A percentile compares a stretch with the other conserved stretches of the same genome.
phyloP scores from a whole-genome alignment of 2,329 filamentous ascomycete genomes.

The Coleophoma eucalyptorum region DNA sequence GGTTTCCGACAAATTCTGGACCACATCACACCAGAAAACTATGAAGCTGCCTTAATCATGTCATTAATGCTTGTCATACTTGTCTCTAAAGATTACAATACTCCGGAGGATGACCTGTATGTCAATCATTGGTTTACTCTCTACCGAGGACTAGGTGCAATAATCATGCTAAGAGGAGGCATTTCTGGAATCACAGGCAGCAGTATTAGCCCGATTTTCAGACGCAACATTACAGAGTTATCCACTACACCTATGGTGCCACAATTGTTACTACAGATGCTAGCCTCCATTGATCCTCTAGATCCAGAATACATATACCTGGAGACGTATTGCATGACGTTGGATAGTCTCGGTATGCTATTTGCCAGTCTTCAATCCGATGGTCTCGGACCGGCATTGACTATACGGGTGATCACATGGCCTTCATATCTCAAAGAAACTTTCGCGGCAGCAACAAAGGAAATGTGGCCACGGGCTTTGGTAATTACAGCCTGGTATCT shows the following conservation, averaged over 20 bases:
- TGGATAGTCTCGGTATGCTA: constrained; percentile 20
- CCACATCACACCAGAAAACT: constrained; percentile 10
- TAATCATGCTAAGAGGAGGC: constrained; percentile 9
- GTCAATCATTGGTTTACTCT: constrained; percentile 21
- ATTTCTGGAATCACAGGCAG: not conserved
- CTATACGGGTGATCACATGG: constrained; percentile 20
- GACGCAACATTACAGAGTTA: constrained; percentile 13
- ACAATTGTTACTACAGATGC: constrained; percentile 16
- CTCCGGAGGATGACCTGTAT: constrained; percentile 14
- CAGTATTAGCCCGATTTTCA: constrained; percentile 18
- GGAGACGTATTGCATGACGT: constrained; percentile 15
- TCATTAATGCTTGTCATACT: constrained; percentile 21
- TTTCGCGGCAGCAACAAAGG: constrained; percentile 9
- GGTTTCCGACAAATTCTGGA: constrained; percentile 18
- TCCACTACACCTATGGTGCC: constrained; percentile 16
- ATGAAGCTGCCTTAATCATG: constrained; percentile 21
- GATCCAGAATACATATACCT: constrained; percentile 21
- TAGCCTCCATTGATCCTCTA: constrained; percentile 13
- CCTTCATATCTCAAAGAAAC: constrained; percentile 13
- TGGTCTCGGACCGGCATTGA: constrained; percentile 14
- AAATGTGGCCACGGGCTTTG: constrained; percentile 11
- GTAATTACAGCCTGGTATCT: constrained; percentile 15
- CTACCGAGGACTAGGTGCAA: constrained; percentile 15
- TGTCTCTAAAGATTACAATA: constrained; percentile 12
- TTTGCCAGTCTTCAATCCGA: constrained; percentile 22